These are phyloP conservation scores for Przewalskia tangutica DNA, from an alignment of 257 asterid species.

Conservation along the genomic window DNA sequence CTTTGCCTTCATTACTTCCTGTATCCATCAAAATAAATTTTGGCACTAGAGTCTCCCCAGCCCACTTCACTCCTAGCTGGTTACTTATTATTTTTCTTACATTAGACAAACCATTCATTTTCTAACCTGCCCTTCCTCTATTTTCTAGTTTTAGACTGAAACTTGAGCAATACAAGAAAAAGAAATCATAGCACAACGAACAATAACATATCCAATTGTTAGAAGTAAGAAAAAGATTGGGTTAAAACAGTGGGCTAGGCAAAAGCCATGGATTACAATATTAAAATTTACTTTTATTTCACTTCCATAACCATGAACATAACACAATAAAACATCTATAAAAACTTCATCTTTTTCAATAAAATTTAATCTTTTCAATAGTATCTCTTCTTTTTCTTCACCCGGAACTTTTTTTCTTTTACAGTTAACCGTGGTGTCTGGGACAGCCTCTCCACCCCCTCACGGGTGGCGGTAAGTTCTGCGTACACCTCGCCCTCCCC, in stretches of 20 bases:
- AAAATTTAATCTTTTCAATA: not conserved
- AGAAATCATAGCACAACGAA: not conserved
- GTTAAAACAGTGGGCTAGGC: not conserved
- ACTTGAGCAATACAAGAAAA: not conserved
- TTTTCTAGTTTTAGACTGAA: not conserved
- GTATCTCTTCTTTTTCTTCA: not conserved
- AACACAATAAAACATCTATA: not conserved
- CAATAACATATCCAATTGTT: not conserved
- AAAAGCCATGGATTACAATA: not conserved
- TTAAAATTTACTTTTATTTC: not conserved
- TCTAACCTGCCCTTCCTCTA: not conserved
- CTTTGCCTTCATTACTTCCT: not conserved
- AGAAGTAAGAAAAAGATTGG: not conserved
- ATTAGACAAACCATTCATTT: not conserved
- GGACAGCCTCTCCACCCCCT: no score
- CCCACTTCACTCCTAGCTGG: not conserved
- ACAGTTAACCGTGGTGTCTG: no score
- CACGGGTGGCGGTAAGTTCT: no score
- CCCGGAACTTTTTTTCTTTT: not conserved
- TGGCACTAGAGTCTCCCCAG: not conserved
- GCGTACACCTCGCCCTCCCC: no score
- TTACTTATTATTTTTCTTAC: not conserved
- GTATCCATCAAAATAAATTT: not conserved
- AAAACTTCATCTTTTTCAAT: not conserved
- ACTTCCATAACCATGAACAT: not conserved